Conservation (phyloP, 768 basidiomycete species). For the Leccinum ochraceum region DNA sequence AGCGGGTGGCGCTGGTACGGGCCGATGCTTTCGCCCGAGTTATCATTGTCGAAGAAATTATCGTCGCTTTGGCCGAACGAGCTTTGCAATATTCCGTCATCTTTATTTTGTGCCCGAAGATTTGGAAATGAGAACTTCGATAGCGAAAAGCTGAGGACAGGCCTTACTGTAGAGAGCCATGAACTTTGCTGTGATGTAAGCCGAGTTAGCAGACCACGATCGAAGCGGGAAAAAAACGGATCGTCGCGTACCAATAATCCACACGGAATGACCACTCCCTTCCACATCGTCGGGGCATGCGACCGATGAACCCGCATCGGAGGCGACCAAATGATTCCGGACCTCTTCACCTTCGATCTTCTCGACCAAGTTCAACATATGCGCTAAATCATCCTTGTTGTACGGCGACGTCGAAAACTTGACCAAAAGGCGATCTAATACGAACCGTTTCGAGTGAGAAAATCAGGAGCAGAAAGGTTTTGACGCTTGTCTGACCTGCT, state of each 20-base stretch:
- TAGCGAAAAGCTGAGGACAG: not conserved
- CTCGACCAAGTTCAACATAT: slow-evolving; percentile 31
- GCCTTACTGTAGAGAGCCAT: slow-evolving; percentile 33
- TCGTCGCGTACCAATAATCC: slow-evolving; percentile 27
- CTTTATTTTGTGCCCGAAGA: slow-evolving; percentile 6
- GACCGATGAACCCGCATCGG: not conserved
- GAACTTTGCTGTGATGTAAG: slow-evolving; percentile 23
- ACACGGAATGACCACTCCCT: slow-evolving; percentile 19
- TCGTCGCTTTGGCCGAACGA: slow-evolving; percentile 34
- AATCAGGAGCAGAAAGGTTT: not conserved
- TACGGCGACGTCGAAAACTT: slow-evolving; percentile 38
- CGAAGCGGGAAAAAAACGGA: not conserved
- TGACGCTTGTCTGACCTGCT: slow-evolving; percentile 20
- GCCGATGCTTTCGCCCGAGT: slow-evolving; percentile 6
- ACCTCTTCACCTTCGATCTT: slow-evolving; percentile 25
- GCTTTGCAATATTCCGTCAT: slow-evolving; percentile 29
- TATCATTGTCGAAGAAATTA: slow-evolving; percentile 30
- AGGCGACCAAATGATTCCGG: not conserved
- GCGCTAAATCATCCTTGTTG: slow-evolving; percentile 18
- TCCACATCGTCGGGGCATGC: slow-evolving; percentile 8
- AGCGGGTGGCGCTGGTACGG: slow-evolving; percentile 24
- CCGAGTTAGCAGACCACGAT: slow-evolving; percentile 7
- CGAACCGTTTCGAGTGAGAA: not conserved
- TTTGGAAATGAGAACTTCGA: not conserved
- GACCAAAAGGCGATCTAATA: slow-evolving; percentile 28